These are phyloP conservation scores for Chaetomium sp. DNA, from an alignment of 2,329 filamentous ascomycete genomes.

Conservation along the genomic window DNA sequence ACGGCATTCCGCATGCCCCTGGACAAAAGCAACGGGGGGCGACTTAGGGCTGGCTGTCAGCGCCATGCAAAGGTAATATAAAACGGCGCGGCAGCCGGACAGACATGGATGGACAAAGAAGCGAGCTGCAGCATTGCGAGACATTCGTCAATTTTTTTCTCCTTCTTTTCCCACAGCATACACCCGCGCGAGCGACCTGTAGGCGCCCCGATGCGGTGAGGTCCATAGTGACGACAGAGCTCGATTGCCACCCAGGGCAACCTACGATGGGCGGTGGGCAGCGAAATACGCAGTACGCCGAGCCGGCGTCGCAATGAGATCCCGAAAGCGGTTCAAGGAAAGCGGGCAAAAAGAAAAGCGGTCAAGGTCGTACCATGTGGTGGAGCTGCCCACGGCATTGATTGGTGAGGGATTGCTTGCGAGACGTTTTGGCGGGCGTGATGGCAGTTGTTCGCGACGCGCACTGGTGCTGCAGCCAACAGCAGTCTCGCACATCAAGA, in stretches of 20 bases:
- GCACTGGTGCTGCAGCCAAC: background rate
- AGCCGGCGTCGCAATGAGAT: background rate
- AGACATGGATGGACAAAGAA: background rate
- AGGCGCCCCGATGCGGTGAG: background rate
- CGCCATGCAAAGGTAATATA: constrained; percentile 2
- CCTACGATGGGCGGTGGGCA: background rate
- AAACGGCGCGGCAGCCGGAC: constrained; percentile 9
- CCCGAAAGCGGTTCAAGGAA: background rate
- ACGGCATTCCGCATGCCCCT: background rate
- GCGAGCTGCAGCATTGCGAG: constrained; percentile 5
- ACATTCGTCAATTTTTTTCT: background rate
- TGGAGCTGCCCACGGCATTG: background rate
- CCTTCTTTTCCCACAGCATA: background rate
- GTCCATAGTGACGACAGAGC: background rate
- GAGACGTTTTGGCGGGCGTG: background rate
- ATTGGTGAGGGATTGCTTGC: background rate
- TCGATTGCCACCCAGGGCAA: background rate
- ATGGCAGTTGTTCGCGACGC: constrained; percentile 2
- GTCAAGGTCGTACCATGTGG: constrained; percentile 4
- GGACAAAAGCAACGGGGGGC: background rate
- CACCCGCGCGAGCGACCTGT: constrained; percentile 1
- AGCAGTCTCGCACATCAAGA: constrained; percentile 34
- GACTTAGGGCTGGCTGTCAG: background rate
- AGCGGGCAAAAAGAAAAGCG: constrained; percentile 8
- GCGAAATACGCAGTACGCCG: background rate